Conservation (phyloP, 352 stramenopile species). For the Phytophthora ramorum region DNA sequence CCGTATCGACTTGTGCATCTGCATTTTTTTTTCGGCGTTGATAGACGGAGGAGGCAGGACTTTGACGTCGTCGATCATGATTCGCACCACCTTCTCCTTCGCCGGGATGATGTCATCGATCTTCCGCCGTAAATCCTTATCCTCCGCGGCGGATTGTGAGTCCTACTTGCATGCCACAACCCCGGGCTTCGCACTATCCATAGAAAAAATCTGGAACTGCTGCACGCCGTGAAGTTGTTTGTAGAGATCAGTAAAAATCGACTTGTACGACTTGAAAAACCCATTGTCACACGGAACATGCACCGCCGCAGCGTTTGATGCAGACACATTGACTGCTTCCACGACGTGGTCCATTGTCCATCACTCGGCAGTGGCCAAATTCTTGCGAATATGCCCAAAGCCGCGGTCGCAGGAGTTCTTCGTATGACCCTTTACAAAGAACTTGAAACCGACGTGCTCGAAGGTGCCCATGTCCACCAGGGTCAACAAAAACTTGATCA, state of each 20-base stretch:
- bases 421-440: background rate
- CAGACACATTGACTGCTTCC: background rate
- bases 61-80: slow-evolving; percentile 5
- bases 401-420: slow-evolving; percentile 2
- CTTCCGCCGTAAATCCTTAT: background rate
- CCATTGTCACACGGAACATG: background rate
- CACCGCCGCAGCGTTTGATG: background rate
- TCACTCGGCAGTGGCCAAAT: background rate
- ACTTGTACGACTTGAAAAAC: slow-evolving; percentile 13
- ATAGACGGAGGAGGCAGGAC: slow-evolving; percentile 1
- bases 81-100: no score
- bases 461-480: background rate
- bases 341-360: slow-evolving; percentile 2
- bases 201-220: slow-evolving; percentile 20
- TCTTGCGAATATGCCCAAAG: background rate
- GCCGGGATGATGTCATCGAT: slow-evolving; percentile 18
- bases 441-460: background rate
- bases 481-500: slow-evolving; percentile 8
- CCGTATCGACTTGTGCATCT: slow-evolving; percentile 7
- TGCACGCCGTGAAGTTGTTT: slow-evolving; percentile 4
- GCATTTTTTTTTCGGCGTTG: slow-evolving; percentile 21
- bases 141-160: background rate
- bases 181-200: background rate
- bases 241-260: slow-evolving; percentile 7
- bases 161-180: slow-evolving; percentile 5